Evolutionary conservation across 2,329 filamentous ascomycete genomes (phyloP), one percentile per base, ranked within the genome.

Genomic region (Fusarium algeriense): DNA sequence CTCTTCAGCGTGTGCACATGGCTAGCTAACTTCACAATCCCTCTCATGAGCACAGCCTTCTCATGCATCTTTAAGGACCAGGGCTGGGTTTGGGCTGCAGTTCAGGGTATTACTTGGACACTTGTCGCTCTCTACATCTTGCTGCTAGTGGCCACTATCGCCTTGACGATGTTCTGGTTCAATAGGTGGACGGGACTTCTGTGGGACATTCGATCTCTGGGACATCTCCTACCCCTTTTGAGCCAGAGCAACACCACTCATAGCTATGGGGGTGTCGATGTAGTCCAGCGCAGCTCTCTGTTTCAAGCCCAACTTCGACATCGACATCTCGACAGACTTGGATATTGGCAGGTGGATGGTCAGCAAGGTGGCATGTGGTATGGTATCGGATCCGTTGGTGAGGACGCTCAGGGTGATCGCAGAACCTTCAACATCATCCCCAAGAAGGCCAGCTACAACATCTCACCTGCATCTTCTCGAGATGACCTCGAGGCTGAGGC

Each of bases 191-290:
- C 94, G 0, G 94, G 94, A 1, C 83, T 97, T 68, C 87, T 92
- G 76, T 98, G 95, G 95, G 94, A 97, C 77, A 88, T 94, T 5
- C 87, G 91, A 48, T 95, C 91, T 28, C 83, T 98, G 11, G 95
- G 93, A 6, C 94, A 98, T 78, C 83, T 97, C 40, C 87, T 96
- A 45, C 89, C 91, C 3, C 85, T 98, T 14, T 86, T 97, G 30
- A 91, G 93, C 70, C 89, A 92, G 65, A 95, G 93, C 70, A 97
- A 97, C 80, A 89, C 91, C 20, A 86, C 94, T 52, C 84, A 85
- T 26, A 91, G 92, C 75, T 97, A 94, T 79, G 85, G 88, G 15
- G 89, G 89, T 6, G 92, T 95, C 74, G 88, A 75, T n/a, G 73
- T 89, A 1, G 85, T 89, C 45, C 80, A 81, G 11, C 83, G 81